Evolutionary conservation across 352 stramenopile genomes (phyloP).

Genomic region (Globisporangium barbulae): DNA sequence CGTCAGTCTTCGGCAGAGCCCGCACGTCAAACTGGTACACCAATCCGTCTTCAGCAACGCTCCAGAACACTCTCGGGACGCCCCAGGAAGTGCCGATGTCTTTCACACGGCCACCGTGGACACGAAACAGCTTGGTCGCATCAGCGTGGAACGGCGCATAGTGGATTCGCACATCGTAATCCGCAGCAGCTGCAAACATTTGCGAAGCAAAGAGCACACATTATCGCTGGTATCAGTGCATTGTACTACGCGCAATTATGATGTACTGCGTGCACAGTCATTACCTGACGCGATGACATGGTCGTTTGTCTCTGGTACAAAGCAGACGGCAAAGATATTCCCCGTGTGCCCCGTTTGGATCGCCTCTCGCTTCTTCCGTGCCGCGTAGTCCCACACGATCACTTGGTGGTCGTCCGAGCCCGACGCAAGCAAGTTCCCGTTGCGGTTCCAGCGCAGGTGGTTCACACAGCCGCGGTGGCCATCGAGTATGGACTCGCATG

Average conservation of each 20-base stretch:
- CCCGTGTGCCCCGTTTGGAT: slow-evolving; percentile 75
- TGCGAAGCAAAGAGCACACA: neutral
- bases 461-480: slow-evolving; percentile 83
- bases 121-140: slow-evolving; percentile 57
- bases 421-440: slow-evolving; percentile 59
- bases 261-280: neutral
- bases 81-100: slow-evolving; percentile 64
- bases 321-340: slow-evolving; percentile 89
- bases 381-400: slow-evolving; percentile 77
- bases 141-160: slow-evolving; percentile 74
- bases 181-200: slow-evolving; percentile 45
- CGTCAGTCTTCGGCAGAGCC: slow-evolving; percentile 39
- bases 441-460: slow-evolving; percentile 79
- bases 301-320: slow-evolving; percentile 78
- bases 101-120: slow-evolving; percentile 80
- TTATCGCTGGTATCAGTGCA: neutral
- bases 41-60: slow-evolving; percentile 77
- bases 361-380: slow-evolving; percentile 37
- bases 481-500: slow-evolving; percentile 46
- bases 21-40: slow-evolving; percentile 85
- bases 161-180: slow-evolving; percentile 84
- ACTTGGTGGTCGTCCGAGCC: slow-evolving; percentile 84
- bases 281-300: slow-evolving; percentile 65
- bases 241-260: neutral
- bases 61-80: slow-evolving; percentile 84